Base-by-base conservation (phyloP, 371 early-diverging fungal genomes). In the Parasitella parasitica region DNA sequence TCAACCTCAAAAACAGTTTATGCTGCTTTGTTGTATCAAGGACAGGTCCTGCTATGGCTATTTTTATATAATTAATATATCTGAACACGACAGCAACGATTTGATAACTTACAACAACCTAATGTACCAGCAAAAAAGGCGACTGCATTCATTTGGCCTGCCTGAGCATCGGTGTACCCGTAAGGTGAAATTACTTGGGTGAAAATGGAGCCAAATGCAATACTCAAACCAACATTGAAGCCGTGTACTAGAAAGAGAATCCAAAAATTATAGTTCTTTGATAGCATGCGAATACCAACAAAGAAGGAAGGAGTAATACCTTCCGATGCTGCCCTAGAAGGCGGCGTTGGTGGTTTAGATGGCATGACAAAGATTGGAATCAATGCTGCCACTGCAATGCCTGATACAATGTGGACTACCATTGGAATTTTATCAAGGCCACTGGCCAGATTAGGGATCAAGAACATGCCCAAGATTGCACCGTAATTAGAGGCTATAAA, bases 21-120 rank as follows among this genome's bases (percentile, higher is more conserved):
- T 81, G 82, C 48, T 81, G 80, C 49, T 80, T 81, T 41, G 80
- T 84, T 30, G 62, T 61, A 60, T 84, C 86, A 46, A 82, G 65
- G 15, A 81, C 69, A 18, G 81, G 81, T 12, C 86, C 83, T 26
- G 81, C 72, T 28, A 80, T 64, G 22, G 70, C 76, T 73, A 61
- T 24, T n/a, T 32, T 1, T 32, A 7, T 18, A 37, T 20, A 18
- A 8, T 55, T 15, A 32, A 9, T 35, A 22, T 11, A 49, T 20
- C 13, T 36, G 5, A 4, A 39, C 39, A 7, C 18, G n/a, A 16
- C 4, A 43, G 11, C 16, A 8, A 34, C 0, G 11, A 27, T 48
- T 12, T 24, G 2, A 26, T 6, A 46, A 54, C 73, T 70, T 63
- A 77, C 78, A 66, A 30, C 78, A 74, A 6, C 78, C 78, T 12